Evolutionary conservation across 2,329 filamentous ascomycete species (phyloP).

Genomic region (Falciphora oryzae): DNA sequence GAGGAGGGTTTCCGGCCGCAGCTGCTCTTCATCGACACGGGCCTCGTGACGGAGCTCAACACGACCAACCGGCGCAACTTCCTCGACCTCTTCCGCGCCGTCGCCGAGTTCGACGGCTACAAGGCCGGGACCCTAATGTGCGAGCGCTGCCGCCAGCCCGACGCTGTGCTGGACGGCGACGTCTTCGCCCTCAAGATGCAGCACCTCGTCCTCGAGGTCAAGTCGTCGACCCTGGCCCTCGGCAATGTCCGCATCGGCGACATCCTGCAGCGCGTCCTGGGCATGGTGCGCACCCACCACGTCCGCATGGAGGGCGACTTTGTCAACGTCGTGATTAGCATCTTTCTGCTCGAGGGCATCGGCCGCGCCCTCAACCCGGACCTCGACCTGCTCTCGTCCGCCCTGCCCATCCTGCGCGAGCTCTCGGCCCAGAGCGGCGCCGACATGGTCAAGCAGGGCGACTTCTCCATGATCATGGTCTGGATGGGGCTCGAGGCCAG

Average conservation of each 20-base stretch:
- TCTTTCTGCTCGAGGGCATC: constrained; percentile 89
- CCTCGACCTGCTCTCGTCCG: constrained; percentile 78
- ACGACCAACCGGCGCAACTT: constrained; percentile 83
- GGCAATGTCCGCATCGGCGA: constrained; percentile 96
- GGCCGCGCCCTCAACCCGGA: constrained; percentile 81
- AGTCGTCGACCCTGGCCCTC: constrained; percentile 82
- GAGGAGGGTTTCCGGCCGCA: constrained; percentile 86
- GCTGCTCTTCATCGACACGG: constrained; percentile 95
- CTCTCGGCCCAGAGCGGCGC: constrained; percentile 73
- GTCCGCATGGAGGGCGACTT: constrained; percentile 95
- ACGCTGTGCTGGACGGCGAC: constrained; percentile 81
- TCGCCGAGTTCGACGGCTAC: constrained; percentile 96
- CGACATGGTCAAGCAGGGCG: constrained; percentile 63
- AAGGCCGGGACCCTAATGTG: constrained; percentile 95
- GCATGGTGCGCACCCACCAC: constrained; percentile 88
- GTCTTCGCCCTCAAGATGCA: constrained; percentile 96
- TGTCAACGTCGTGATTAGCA: constrained; percentile 95
- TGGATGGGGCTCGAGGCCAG: constrained; percentile 89
- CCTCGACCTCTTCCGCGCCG: constrained; percentile 87
- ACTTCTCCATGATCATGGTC: constrained; percentile 80
- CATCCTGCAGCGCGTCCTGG: constrained; percentile 81
- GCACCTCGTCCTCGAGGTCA: constrained; percentile 86
- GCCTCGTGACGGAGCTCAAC: constrained; percentile 90
- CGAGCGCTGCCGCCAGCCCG: constrained; percentile 86
- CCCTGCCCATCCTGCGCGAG: constrained; percentile 83